Percentiles rank a stretch among this genome's conserved stretches.
These are phyloP conservation scores for Sechiopsis laciniata DNA, from an alignment of 306 rosid genomes.

Conservation along the genomic window DNA sequence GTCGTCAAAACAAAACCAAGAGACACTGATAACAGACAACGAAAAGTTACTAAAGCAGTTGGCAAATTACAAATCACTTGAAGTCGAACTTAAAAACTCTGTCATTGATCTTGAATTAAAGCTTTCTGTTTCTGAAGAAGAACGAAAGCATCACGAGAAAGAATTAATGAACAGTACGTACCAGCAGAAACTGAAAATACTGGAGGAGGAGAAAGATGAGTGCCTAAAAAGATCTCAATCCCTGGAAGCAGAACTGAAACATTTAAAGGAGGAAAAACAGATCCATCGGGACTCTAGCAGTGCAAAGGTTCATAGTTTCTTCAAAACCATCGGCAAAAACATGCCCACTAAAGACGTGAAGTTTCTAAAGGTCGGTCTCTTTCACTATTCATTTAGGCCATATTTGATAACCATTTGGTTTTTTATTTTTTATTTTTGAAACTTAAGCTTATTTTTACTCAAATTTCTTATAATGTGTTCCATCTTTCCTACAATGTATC, in stretches of 20 bases:
- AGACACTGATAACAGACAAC: conserved; percentile 22
- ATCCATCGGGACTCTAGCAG: conserved; percentile 30
- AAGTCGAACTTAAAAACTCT: conserved; percentile 28
- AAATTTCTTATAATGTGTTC: no score
- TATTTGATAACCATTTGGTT: no score
- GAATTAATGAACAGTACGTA: conserved; percentile 28
- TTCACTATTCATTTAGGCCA: conserved; percentile 20
- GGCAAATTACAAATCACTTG: conserved; percentile 33
- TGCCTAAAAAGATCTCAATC: conserved; percentile 27
- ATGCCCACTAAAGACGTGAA: conserved; percentile 49
- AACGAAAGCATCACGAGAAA: conserved; percentile 28
- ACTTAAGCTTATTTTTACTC: no score
- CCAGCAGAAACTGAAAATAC: conserved; percentile 30
- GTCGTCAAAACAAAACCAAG: conserved; percentile 27
- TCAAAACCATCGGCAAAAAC: conserved; percentile 31
- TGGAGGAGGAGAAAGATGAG: conserved; percentile 38
- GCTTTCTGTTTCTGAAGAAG: conserved; percentile 33
- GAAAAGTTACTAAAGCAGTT: conserved; percentile 31
- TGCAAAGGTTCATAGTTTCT: conserved; percentile 25
- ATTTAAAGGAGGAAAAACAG: conserved; percentile 29
- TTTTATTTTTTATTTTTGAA: no score
- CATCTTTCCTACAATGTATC: no score
- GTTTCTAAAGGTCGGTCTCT: conserved; percentile 45
- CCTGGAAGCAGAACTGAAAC: conserved; percentile 36
- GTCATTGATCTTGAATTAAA: conserved; percentile 34